Conservation (phyloP, 1,139 yeast genomes). For the Petasospora fabianii region DNA sequence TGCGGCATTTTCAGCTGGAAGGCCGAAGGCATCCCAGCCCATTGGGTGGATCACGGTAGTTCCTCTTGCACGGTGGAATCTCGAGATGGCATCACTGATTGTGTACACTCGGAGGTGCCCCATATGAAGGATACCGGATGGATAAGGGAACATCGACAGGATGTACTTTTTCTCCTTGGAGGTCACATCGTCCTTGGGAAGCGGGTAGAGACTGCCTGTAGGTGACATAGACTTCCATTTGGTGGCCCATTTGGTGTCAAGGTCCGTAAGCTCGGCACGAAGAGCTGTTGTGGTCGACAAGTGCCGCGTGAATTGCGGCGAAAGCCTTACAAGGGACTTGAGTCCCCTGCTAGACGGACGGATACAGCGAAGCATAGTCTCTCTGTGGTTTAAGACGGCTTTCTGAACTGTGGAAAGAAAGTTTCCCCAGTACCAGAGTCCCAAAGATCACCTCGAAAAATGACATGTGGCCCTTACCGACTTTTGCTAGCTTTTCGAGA, state of each 20-base stretch:
- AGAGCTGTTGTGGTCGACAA: neutral
- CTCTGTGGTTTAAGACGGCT: too few species aligned
- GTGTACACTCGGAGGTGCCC: conserved; percentile 94
- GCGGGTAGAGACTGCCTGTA: conserved; percentile 42
- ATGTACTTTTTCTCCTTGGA: conserved; percentile 52
- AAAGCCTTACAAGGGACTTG: neutral
- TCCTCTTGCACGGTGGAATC: conserved; percentile 77
- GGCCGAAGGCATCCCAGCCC: conserved; percentile 99
- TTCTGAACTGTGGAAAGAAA: too few species aligned
- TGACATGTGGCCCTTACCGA: too few species aligned
- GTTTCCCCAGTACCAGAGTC: too few species aligned
- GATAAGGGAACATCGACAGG: conserved; percentile 92
- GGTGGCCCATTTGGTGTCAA: conserved; percentile 37
- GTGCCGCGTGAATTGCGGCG: neutral
- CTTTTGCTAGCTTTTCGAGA: too few species aligned
- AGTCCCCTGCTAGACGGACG: neutral
- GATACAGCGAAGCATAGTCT: neutral
- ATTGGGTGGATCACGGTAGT: conserved; percentile 84
- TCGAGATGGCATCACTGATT: conserved; percentile 76
- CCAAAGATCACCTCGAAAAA: too few species aligned
- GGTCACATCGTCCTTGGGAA: conserved; percentile 21
- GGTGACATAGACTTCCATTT: conserved; percentile 46
- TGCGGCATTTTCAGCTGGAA: conserved; percentile 98
- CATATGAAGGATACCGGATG: conserved; percentile 87
- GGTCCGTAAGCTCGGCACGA: conserved; percentile 10